Conservation (phyloP, 257 asterid genomes). For the Salvia splendens region DNA sequence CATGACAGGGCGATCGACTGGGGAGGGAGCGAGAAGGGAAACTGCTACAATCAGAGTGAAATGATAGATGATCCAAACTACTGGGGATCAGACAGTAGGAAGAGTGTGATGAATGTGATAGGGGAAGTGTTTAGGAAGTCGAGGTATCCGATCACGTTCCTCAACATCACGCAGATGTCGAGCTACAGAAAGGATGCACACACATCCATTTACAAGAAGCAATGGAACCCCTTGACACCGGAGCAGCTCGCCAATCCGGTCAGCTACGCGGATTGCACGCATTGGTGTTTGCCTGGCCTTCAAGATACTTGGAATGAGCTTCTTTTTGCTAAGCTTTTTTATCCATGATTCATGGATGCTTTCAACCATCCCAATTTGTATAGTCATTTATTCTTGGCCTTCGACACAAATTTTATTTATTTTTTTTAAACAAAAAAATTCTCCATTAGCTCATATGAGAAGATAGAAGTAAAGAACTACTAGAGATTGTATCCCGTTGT, state of each 20-base stretch:
- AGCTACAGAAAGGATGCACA: constrained; percentile 70
- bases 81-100: constrained; percentile 55
- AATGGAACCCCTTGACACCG: constrained; percentile 49
- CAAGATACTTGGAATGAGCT: constrained; percentile 77
- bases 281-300: constrained; percentile 75
- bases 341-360: constrained; percentile 34
- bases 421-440: not conserved
- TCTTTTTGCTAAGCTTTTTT: constrained; percentile 52
- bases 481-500: too few species aligned
- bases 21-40: constrained; percentile 57
- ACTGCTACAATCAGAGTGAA: constrained; percentile 60
- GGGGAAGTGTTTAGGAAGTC: constrained; percentile 41
- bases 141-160: constrained; percentile 46
- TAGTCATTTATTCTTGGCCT: not conserved
- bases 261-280: constrained; percentile 65
- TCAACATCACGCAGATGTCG: constrained; percentile 68
- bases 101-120: constrained; percentile 49
- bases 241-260: constrained; percentile 54
- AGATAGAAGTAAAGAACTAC: too few species aligned
- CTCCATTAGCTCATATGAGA: too few species aligned
- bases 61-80: constrained; percentile 45
- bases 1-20: constrained; percentile 37
- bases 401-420: constrained; percentile 20
- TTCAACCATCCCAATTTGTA: not conserved
- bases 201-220: constrained; percentile 66